Conservation (phyloP, 768 basidiomycete genomes). For the Russula virescens region DNA sequence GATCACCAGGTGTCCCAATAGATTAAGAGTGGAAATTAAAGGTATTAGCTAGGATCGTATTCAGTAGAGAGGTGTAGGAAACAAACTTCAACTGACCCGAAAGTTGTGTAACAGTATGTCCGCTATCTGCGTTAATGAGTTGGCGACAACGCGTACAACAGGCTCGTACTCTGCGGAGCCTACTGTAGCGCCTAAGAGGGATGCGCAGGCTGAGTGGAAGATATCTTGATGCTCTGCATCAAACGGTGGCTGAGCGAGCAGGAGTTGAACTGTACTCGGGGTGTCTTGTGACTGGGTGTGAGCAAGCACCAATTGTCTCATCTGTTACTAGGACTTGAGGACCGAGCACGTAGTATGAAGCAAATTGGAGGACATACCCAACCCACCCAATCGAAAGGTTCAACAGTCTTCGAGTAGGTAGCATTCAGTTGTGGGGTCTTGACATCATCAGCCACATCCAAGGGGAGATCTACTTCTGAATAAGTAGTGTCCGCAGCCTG, state of each 20-base stretch:
- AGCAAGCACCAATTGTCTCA: slow-evolving; percentile 21
- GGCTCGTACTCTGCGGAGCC: slow-evolving; percentile 8
- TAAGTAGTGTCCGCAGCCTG: not conserved
- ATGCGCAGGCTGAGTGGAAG: slow-evolving; percentile 17
- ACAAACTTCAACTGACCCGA: slow-evolving; percentile 9
- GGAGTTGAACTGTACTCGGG: slow-evolving; percentile 18
- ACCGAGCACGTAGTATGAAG: not conserved
- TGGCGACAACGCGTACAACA: slow-evolving; percentile 5
- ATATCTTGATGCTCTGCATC: not conserved
- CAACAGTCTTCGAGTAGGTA: not conserved
- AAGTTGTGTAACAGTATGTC: slow-evolving; percentile 6
- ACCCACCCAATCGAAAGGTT: slow-evolving; percentile 17
- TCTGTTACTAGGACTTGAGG: slow-evolving; percentile 7
- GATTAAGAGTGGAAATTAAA: slow-evolving; percentile 15
- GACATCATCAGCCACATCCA: slow-evolving; percentile 1
- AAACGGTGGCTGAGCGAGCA: slow-evolving; percentile 12
- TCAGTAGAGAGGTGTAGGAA: not conserved
- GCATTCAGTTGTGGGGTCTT: not conserved
- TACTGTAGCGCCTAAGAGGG: slow-evolving; percentile 12
- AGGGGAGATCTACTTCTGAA: not conserved
- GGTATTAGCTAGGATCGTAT: slow-evolving; percentile 12
- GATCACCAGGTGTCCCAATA: slow-evolving; percentile 19
- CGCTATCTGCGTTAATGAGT: slow-evolving; percentile 19
- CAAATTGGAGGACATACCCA: slow-evolving; percentile 11
- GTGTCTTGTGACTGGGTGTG: slow-evolving; percentile 10